Evolutionary conservation across 1,284 basidiomycete species (phyloP), one percentile per base, ranked within the genome.

Genomic region (Irpex rosettiformis): DNA sequence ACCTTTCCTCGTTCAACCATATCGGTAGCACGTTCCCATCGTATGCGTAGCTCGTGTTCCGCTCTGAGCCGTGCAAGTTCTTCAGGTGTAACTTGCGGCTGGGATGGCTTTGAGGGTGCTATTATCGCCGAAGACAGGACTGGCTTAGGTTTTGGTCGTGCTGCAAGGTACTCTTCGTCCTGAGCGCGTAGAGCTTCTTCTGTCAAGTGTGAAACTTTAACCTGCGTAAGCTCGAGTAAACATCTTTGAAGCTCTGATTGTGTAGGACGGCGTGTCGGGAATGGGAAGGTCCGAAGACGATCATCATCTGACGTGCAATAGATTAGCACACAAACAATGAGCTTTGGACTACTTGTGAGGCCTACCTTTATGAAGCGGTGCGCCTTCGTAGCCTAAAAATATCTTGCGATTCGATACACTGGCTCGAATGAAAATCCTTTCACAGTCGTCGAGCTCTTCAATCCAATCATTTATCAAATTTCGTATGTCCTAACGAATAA

Each of bases 231-330:
- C 72, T 99, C 96, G 58, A 86, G 77, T 60, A 98, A 88, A 69
- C 94, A 96, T 11, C 97, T 88, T 8, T 85, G 68, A 25, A 98
- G 82, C 72, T 99, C 97, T 22, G 93, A 85, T 77, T 96, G 89
- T 0, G 96, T 98, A 7, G 95, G 94, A 64, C 95, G 81, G 28
- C 94, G 86, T 1, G 95, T 98, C 4, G 94, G 94, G 73, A 98
- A 98, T 0, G 94, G 94, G 72, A 96, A 96, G 0, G 87, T 91
- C 52, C 94, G 84, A 30, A 98, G 75, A 47, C 95, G 81, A 22
- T 84, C 82, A 65, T 97, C 93, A 22, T 79, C 82, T n/a, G n/a
- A n/a, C n/a, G n/a, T n/a, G n/a, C n/a, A n/a, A n/a, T n/a, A n/a
- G n/a, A n/a, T n/a, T n/a, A n/a, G n/a, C n/a, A n/a, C n/a, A n/a